Percentiles rank a stretch among this genome's conserved stretches.
Evolutionary conservation across 116 monocot genomes (phyloP).

Genomic region (Papilionanthe hybrid): DNA sequence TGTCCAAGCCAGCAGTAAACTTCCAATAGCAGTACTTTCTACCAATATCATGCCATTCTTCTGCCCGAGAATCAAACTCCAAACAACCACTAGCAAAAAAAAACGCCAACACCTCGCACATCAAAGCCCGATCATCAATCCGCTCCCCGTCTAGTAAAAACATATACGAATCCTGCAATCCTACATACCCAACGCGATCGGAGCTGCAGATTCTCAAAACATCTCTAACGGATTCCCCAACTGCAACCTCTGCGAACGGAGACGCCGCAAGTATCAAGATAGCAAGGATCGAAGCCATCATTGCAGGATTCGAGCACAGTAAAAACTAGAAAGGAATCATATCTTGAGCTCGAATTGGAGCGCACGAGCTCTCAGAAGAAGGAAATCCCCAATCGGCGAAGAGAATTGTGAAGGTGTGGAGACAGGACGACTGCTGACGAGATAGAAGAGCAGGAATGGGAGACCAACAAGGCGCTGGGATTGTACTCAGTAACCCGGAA

Average conservation of each 20-base stretch:
- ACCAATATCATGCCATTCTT: slow-evolving; percentile 12
- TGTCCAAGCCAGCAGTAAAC: neutral
- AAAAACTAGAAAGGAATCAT: neutral
- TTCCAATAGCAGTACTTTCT: slow-evolving; percentile 17
- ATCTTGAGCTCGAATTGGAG: slow-evolving; percentile 9
- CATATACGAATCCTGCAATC: slow-evolving; percentile 6
- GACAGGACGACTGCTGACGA: neutral
- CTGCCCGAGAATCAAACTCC: slow-evolving; percentile 6
- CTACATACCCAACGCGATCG: slow-evolving; percentile 19
- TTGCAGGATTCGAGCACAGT: neutral
- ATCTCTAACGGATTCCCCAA: neutral
- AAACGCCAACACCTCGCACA: slow-evolving; percentile 17
- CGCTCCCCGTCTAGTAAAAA: slow-evolving; percentile 10
- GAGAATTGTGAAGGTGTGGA: neutral
- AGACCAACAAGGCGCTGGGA: neutral
- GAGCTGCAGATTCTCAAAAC: slow-evolving; percentile 12
- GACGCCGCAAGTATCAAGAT: neutral
- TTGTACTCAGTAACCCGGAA: neutral
- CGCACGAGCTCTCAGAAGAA: neutral
- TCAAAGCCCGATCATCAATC: slow-evolving; percentile 28
- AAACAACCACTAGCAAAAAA: slow-evolving; percentile 21
- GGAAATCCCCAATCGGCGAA: neutral
- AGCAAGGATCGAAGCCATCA: slow-evolving; percentile 8
- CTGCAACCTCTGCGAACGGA: neutral
- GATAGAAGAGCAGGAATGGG: neutral